Conservation (phyloP, 2,329 filamentous ascomycete genomes). For the Cladophialophora immunda region DNA sequence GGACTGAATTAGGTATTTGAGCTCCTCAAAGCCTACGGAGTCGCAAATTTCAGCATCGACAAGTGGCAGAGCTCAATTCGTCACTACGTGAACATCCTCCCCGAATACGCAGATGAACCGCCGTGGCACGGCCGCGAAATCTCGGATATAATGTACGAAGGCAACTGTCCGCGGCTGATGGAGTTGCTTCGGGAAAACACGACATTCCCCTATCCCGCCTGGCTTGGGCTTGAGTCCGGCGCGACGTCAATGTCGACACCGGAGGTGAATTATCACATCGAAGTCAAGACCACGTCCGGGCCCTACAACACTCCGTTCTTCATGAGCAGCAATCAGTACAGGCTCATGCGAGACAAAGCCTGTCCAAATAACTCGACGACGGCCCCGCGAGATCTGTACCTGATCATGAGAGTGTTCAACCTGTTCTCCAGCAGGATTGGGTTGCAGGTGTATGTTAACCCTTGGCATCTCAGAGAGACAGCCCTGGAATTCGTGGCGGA, state of each 20-base stretch:
- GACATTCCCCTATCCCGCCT: slow-evolving; percentile 17
- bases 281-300: slow-evolving; percentile 36
- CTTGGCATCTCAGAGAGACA: slow-evolving; percentile 29
- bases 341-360: slow-evolving; percentile 26
- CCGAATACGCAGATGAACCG: slow-evolving; percentile 12
- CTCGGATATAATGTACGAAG: slow-evolving; percentile 33
- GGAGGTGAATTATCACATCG: slow-evolving; percentile 28
- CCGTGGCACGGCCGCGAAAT: slow-evolving; percentile 19
- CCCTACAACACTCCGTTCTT: slow-evolving; percentile 33
- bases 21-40: slow-evolving; percentile 14
- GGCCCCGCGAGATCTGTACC: slow-evolving; percentile 16
- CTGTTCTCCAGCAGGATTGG: slow-evolving; percentile 29
- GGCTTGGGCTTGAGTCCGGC: slow-evolving; percentile 11
- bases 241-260: not conserved
- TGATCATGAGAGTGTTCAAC: slow-evolving; percentile 32
- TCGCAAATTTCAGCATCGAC: slow-evolving; percentile 22
- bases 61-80: slow-evolving; percentile 33
- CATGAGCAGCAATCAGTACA: slow-evolving; percentile 33
- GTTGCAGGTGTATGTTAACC: slow-evolving; percentile 28
- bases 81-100: slow-evolving; percentile 20
- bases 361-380: slow-evolving; percentile 17
- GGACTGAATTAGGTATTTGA: slow-evolving; percentile 24
- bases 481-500: slow-evolving; percentile 31
- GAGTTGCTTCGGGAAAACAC: slow-evolving; percentile 26
- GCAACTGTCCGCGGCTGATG: slow-evolving; percentile 22